phyloP scores from a whole-genome alignment of 1,139 yeast genomes.

The Suhomyces chickasaworum region DNA sequence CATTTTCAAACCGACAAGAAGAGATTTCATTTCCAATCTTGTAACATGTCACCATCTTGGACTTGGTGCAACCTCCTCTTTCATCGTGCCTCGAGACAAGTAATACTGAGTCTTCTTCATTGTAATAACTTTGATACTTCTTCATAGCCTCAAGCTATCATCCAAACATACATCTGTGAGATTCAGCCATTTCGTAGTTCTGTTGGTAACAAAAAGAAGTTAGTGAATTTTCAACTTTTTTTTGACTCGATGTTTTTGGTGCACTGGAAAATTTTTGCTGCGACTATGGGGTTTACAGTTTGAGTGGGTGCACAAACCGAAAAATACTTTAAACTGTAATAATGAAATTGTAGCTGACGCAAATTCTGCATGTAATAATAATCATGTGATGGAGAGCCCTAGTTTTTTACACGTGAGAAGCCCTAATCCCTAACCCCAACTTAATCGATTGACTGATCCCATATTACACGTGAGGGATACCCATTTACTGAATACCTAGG shows the following conservation, averaged over 20 bases:
- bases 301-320: constrained; percentile 1
- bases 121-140: not conserved
- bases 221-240: constrained; percentile 17
- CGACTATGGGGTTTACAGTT: constrained; percentile 12
- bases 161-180: constrained; percentile 84
- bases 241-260: constrained; percentile 15
- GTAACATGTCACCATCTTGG: not conserved
- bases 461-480: not conserved
- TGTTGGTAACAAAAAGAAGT: constrained; percentile 15
- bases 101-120: not conserved
- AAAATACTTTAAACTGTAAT: constrained; percentile 2
- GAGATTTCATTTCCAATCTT: not conserved
- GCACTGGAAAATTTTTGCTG: constrained; percentile 15
- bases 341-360: not conserved
- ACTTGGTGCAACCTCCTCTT: not conserved
- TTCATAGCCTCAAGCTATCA: constrained; percentile 1
- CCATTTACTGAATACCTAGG: no score
- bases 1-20: no score
- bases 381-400: constrained; percentile 18
- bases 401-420: constrained; percentile 20
- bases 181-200: constrained; percentile 76
- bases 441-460: no score
- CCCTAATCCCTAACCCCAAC: no score
- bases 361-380: not conserved
- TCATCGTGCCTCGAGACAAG: not conserved